A percentile compares a stretch with the other conserved stretches of the same genome.
Conservation (phyloP, 148 eudicot genomes). For the Arctostaphylos glauca region DNA sequence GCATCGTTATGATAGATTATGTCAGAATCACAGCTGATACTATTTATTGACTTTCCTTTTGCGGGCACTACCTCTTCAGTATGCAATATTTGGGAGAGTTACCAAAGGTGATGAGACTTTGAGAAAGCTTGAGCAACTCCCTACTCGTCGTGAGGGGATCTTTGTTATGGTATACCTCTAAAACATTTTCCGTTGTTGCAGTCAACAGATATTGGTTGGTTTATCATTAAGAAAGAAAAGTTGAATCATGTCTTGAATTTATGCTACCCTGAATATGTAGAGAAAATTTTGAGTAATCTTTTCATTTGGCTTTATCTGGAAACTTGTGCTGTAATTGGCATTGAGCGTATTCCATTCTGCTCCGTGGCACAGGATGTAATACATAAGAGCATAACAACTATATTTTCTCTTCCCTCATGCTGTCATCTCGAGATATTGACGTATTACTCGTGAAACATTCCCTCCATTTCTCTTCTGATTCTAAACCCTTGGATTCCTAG, state of each 20-base stretch:
- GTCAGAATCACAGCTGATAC: conserved; percentile 6
- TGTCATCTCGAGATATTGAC: neutral
- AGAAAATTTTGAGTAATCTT: neutral
- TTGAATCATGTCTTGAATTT: too few species aligned
- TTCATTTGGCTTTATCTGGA: neutral
- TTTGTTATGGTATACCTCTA: conserved; percentile 81
- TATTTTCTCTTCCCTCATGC: conserved; percentile 6
- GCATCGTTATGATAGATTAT: neutral
- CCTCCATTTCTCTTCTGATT: neutral
- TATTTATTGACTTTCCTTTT: conserved; percentile 6
- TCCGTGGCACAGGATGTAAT: neutral
- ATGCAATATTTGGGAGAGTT: conserved; percentile 86
- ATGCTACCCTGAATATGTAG: too few species aligned
- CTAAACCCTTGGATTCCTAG: neutral
- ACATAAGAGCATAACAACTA: neutral
- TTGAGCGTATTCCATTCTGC: neutral
- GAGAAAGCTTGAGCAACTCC: conserved; percentile 81
- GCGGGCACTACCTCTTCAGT: conserved; percentile 38
- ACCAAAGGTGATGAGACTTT: conserved; percentile 93
- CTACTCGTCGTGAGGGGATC: conserved; percentile 85
- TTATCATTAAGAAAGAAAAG: too few species aligned
- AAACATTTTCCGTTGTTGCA: conserved; percentile 9
- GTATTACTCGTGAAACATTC: neutral
- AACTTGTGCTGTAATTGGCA: neutral
- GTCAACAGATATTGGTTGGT: neutral